Base-by-base conservation (phyloP, 306 rosid species). In the Cucumis cinereus region DNA sequence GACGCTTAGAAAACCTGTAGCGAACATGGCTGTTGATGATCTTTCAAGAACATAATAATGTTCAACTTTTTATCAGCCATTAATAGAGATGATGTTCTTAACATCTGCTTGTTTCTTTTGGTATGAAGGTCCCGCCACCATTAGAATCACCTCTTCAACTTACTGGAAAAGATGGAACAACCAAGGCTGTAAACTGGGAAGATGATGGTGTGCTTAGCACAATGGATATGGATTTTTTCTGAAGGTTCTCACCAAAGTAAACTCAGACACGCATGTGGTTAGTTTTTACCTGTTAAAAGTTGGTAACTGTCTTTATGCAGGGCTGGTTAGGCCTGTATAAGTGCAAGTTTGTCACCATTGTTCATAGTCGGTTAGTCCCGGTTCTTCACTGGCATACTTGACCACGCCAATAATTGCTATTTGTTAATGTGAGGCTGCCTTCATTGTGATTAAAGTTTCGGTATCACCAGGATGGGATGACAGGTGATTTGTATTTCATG, bases 181-280 rank as follows among this genome's bases (percentile, higher is more conserved):
- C 89, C 40, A 94, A 94, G 86, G 87, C 83, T 50, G 38, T 80
- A 30, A 82, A 59, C 3, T 92, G 99, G 98, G 99, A 94, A 82
- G 96, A 88, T 59, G 89, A 92, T 75, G 99, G 98, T 19, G 97
- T 94, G 56, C 97, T 90, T 79, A 80, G 43, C 76, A 26, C 88
- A 17, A 70, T 83, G 41, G 98, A 94, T 82, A 14, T 90, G 87
- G 91, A 87, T 20, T 62, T 89, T 50, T 94, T 94, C 87, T 94
- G 68, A 89, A 87, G 88, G 52, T 79, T n/a, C 61, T 72, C 61
- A 30, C 61, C 61, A 19, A 41, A 24, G 17, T 26, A 26, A 69
- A 47, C 58, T 70, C 58, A 12, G 28, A 47, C 36, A 17, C 4
- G 47, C 47, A 6, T 26, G 17, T 19, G 43, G 41, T 72, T 10